These are phyloP conservation scores for Heliamphora pulchella DNA, from an alignment of 179 eudicot genomes.

Conservation along the genomic window DNA sequence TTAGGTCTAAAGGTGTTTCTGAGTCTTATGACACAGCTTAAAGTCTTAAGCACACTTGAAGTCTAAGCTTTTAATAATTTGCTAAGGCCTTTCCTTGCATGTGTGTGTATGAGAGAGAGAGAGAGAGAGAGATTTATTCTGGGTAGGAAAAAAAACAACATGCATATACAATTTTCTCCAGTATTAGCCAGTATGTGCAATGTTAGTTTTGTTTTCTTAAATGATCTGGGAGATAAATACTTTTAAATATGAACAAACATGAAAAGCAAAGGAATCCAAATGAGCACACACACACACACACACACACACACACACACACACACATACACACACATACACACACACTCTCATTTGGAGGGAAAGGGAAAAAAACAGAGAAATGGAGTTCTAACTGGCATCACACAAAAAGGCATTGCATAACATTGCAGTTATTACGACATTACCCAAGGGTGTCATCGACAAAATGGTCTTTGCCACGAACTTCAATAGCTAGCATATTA, in stretches of 20 bases:
- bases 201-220: neutral
- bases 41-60: neutral
- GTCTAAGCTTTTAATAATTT: neutral
- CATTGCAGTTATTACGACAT: neutral
- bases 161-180: neutral
- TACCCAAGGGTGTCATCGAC: constrained; percentile 58
- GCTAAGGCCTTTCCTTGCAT: neutral
- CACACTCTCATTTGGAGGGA: too few species aligned
- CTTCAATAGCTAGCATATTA: constrained; percentile 43
- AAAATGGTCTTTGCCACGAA: constrained; percentile 54
- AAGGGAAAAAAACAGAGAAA: neutral
- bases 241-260: neutral
- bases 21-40: neutral
- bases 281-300: neutral
- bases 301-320: too few species aligned
- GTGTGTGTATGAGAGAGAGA: too few species aligned
- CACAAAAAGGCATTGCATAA: neutral
- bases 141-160: neutral
- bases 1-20: neutral
- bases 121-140: neutral
- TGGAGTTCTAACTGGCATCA: neutral
- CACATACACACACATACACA: neutral
- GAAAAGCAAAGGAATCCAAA: neutral
- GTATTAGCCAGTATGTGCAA: neutral
- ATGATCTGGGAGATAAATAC: neutral